These are phyloP conservation scores for Talaromyces islandicus DNA, from an alignment of 2,329 filamentous ascomycete genomes.

Conservation along the genomic window DNA sequence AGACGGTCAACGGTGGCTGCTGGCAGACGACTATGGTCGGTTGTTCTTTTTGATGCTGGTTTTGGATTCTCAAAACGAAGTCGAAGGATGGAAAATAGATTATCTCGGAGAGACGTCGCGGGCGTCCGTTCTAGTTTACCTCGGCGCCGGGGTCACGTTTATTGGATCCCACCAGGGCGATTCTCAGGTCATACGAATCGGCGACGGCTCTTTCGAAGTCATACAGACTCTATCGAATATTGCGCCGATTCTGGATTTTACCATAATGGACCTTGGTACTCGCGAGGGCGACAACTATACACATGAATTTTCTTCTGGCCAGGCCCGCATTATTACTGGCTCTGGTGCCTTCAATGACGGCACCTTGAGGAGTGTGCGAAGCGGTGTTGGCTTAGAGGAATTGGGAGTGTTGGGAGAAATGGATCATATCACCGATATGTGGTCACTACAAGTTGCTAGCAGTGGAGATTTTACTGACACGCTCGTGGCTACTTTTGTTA, in stretches of 20 bases:
- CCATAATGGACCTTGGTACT: slow-evolving; percentile 92
- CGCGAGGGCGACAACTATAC: slow-evolving; percentile 70
- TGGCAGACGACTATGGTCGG: slow-evolving; percentile 85
- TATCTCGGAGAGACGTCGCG: slow-evolving; percentile 64
- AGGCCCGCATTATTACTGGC: slow-evolving; percentile 86
- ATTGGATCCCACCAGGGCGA: slow-evolving; percentile 90
- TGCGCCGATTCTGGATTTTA: slow-evolving; percentile 86
- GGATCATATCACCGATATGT: slow-evolving; percentile 65
- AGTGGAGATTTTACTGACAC: slow-evolving; percentile 52
- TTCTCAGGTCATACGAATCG: slow-evolving; percentile 70
- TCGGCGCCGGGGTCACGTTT: slow-evolving; percentile 64
- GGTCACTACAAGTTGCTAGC: slow-evolving; percentile 55
- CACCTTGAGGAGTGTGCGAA: slow-evolving; percentile 81
- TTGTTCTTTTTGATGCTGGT: slow-evolving; percentile 79
- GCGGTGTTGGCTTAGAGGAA: slow-evolving; percentile 88
- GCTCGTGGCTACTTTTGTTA: slow-evolving; percentile 72
- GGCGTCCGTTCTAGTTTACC: slow-evolving; percentile 71
- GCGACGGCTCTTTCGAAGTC: slow-evolving; percentile 56
- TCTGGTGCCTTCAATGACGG: slow-evolving; percentile 88
- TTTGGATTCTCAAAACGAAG: slow-evolving; percentile 57
- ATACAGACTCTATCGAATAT: slow-evolving; percentile 78
- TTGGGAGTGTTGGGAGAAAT: slow-evolving; percentile 76
- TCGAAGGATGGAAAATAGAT: slow-evolving; percentile 66
- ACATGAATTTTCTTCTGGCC: slow-evolving; percentile 90
- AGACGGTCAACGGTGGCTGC: slow-evolving; percentile 73